phyloP scores from a whole-genome alignment of 1,284 basidiomycete genomes.

The Ustilago nuda region DNA sequence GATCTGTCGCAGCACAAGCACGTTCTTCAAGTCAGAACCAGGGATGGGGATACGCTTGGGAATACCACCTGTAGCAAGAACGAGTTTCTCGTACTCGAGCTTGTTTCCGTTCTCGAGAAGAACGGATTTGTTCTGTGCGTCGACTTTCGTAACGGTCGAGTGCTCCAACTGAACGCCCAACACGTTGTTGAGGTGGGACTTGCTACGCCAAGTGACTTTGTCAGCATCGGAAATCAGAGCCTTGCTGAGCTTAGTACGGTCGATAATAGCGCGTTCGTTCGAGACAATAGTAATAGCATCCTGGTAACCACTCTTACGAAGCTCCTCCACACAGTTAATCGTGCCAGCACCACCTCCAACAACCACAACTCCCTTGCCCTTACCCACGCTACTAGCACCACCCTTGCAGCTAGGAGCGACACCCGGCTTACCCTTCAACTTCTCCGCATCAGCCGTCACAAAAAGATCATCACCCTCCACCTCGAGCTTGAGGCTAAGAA shows the following conservation, averaged over 20 bases:
- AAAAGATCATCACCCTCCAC: slow-evolving; percentile 80
- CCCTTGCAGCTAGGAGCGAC: slow-evolving; percentile 61
- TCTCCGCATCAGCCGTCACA: slow-evolving; percentile 79
- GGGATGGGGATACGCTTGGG: slow-evolving; percentile 79
- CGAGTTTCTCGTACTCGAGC: slow-evolving; percentile 69
- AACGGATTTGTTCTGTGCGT: slow-evolving; percentile 53
- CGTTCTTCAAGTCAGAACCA: slow-evolving; percentile 81
- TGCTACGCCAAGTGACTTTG: slow-evolving; percentile 81
- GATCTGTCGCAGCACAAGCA: slow-evolving; percentile 81
- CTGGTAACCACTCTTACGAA: slow-evolving; percentile 84
- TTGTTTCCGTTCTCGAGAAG: slow-evolving; percentile 69
- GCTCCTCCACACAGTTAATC: slow-evolving; percentile 82
- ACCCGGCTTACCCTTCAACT: slow-evolving; percentile 72
- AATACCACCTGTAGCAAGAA: slow-evolving; percentile 70
- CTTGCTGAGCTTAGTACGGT: slow-evolving; percentile 91
- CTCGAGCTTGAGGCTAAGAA: slow-evolving; percentile 82
- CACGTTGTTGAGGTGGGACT: slow-evolving; percentile 81
- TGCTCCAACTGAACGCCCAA: slow-evolving; percentile 82
- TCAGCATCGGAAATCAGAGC: slow-evolving; percentile 81
- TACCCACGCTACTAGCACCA: slow-evolving; percentile 66
- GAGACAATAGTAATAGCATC: slow-evolving; percentile 83
- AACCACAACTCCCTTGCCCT: slow-evolving; percentile 80
- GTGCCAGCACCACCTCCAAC: slow-evolving; percentile 86
- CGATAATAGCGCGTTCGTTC: slow-evolving; percentile 85
- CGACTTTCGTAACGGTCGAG: slow-evolving; percentile 67